These are phyloP conservation scores for Cetraspora pellucida DNA, from an alignment of 192 early-diverging fungal species.

Conservation along the genomic window DNA sequence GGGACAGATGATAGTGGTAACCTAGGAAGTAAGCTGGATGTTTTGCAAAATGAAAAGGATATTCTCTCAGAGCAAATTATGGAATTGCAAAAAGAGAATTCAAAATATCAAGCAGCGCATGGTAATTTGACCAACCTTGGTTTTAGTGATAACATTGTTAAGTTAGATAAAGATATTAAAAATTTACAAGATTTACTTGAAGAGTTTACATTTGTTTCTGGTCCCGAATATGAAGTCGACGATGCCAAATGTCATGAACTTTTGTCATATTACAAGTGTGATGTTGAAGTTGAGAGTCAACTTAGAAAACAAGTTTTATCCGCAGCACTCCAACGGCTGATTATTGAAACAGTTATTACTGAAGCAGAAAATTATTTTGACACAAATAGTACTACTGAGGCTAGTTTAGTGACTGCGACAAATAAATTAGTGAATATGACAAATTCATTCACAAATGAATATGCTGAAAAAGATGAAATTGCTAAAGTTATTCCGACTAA, in stretches of 20 bases:
- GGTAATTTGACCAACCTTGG: not conserved
- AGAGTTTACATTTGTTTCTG: conserved; percentile 19
- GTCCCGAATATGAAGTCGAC: not conserved
- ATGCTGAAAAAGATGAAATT: conserved; percentile 5
- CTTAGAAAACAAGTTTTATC: not conserved
- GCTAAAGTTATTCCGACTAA: not conserved
- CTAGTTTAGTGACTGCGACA: not conserved
- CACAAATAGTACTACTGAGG: not conserved
- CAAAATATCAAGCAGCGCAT: conserved; percentile 12
- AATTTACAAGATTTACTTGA: not conserved
- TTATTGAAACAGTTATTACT: not conserved
- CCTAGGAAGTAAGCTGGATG: not conserved
- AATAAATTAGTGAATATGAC: not conserved
- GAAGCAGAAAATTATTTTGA: not conserved
- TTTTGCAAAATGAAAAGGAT: not conserved
- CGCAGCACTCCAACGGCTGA: not conserved
- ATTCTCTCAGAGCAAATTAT: not conserved
- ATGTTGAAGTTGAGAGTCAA: not conserved
- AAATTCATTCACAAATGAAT: not conserved
- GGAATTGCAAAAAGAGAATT: not conserved
- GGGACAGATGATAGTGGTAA: not conserved
- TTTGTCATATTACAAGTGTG: not conserved
- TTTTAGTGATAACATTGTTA: not conserved
- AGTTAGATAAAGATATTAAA: not conserved
- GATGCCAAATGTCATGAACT: not conserved